phyloP scores from a whole-genome alignment of 2,329 filamentous ascomycete species.

The Corinectria fuckeliana region DNA sequence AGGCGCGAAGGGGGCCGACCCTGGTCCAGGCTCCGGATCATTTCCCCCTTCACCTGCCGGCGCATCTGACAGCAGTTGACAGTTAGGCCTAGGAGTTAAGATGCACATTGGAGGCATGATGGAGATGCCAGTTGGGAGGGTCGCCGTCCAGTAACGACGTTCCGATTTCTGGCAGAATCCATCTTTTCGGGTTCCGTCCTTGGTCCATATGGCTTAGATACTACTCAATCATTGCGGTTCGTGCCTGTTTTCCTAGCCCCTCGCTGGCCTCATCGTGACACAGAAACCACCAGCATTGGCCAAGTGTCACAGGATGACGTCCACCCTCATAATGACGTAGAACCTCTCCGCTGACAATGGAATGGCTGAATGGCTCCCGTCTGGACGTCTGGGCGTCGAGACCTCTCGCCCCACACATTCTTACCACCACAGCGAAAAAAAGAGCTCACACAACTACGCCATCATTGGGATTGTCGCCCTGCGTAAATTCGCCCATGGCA shows the following conservation, averaged over 20 bases:
- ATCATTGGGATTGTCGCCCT: neutral
- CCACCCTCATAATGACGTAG: conserved; percentile 31
- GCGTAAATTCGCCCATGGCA: neutral
- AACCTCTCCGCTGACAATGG: conserved; percentile 24
- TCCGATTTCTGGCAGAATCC: conserved; percentile 17
- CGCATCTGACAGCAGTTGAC: neutral
- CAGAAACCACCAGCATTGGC: conserved; percentile 16
- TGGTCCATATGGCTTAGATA: neutral
- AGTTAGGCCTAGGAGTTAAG: neutral
- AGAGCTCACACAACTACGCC: neutral
- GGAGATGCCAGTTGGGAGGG: conserved; percentile 14
- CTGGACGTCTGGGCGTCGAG: no score
- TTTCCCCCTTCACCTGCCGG: conserved; percentile 9
- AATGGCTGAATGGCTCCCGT: no score
- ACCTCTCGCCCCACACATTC: conserved; percentile 31
- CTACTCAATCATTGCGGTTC: neutral
- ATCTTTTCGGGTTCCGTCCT: conserved; percentile 18
- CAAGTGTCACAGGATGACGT: conserved; percentile 32
- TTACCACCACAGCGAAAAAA: conserved; percentile 17
- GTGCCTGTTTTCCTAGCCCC: conserved; percentile 16
- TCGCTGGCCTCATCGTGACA: conserved; percentile 19
- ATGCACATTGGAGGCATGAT: conserved; percentile 15
- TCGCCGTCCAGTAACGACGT: neutral
- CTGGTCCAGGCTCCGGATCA: conserved; percentile 14
- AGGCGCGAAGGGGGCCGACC: neutral